phyloP scores from a whole-genome alignment of 1,284 basidiomycete species.

The Cutaneotrichosporon sp. region DNA sequence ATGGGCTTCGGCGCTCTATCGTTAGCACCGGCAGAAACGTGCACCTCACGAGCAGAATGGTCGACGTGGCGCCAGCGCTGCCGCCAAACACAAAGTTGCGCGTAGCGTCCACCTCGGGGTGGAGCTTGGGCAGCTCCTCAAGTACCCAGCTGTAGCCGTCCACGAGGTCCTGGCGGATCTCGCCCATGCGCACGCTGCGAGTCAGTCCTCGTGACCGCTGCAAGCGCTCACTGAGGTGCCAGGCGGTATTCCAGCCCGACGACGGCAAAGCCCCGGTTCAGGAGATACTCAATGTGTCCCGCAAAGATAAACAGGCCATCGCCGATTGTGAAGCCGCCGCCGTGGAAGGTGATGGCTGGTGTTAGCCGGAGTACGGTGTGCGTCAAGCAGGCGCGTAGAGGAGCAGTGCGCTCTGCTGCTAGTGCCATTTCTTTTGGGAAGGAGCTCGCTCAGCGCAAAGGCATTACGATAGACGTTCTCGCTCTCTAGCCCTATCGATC shows the following conservation, averaged over 20 bases:
- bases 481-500: too few relatives aligned
- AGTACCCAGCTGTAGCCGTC: constrained; percentile 7
- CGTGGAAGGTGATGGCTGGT: constrained; percentile 2
- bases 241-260: constrained; percentile 3
- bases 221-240: not conserved
- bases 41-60: not conserved
- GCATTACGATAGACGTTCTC: too few relatives aligned
- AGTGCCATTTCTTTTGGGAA: too few relatives aligned
- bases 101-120: not conserved
- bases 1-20: not conserved
- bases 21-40: not conserved
- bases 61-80: not conserved
- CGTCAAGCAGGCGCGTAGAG: too few relatives aligned
- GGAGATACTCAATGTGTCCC: not conserved
- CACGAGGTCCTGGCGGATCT: constrained; percentile 2
- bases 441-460: too few relatives aligned
- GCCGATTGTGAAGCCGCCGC: constrained; percentile 2
- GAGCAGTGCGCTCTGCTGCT: too few relatives aligned
- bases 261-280: constrained; percentile 1
- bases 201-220: not conserved
- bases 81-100: constrained; percentile 1
- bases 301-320: not conserved
- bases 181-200: not conserved
- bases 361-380: not conserved
- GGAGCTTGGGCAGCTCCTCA: not conserved